Conservation (phyloP, 2,329 filamentous ascomycete species). For the Coniochaeta sp. region DNA sequence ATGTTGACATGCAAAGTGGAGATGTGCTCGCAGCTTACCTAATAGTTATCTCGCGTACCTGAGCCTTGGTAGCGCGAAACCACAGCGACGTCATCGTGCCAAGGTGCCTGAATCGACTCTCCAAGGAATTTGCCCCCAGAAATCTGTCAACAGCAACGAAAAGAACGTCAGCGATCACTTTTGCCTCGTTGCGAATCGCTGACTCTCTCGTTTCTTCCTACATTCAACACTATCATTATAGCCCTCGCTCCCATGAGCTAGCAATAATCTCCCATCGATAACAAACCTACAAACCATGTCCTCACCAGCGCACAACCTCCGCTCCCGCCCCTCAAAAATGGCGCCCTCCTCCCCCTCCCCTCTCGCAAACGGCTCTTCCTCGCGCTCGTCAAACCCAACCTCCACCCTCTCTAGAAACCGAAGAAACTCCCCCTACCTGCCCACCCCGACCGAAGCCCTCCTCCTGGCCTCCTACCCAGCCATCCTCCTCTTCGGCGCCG, state of each 20-base stretch:
- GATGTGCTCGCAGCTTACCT: too few species aligned
- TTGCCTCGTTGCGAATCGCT: not conserved
- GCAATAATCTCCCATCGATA: not conserved
- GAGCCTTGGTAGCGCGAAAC: not conserved
- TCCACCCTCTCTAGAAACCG: constrained; percentile 17
- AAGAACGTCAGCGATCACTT: not conserved
- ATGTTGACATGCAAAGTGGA: too few species aligned
- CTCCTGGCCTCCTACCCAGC: constrained; percentile 66
- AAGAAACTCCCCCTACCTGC: constrained; percentile 53
- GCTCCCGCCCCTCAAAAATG: not conserved
- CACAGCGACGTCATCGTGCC: not conserved
- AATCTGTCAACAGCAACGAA: not conserved
- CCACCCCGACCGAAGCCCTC: constrained; percentile 59
- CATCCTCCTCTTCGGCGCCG: constrained; percentile 71
- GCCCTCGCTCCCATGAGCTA: not conserved
- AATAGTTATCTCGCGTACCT: too few species aligned
- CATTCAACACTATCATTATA: not conserved
- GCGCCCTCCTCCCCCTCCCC: not conserved
- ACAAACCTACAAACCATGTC: not conserved
- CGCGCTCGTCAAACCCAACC: too few species aligned
- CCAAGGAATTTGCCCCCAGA: not conserved
- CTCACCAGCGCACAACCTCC: constrained; percentile 3
- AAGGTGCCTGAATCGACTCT: not conserved
- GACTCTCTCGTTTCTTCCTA: not conserved
- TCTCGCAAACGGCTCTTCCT: constrained; percentile 2